Conservation (phyloP, 2,329 filamentous ascomycete genomes). For the Sclerotiophoma versabilis region DNA sequence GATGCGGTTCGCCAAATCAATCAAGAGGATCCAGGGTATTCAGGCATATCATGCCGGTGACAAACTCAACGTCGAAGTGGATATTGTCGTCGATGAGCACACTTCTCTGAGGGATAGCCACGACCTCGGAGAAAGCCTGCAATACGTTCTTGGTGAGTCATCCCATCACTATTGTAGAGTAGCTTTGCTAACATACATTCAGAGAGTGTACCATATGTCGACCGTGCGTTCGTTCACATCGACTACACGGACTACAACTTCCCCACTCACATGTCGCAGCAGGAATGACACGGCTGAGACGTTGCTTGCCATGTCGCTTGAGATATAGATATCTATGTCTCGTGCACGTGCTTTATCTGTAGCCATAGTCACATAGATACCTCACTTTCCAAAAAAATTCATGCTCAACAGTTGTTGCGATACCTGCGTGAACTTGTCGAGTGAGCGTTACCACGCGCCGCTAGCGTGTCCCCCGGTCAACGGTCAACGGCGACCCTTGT, state of each 20-base stretch:
- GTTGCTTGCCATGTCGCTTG: neutral
- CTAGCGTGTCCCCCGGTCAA: conserved; percentile 6
- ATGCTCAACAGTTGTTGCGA: too few species aligned
- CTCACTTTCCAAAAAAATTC: too few species aligned
- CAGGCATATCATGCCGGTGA: conserved; percentile 87
- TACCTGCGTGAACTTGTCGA: too few species aligned
- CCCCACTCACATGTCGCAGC: conserved; percentile 59
- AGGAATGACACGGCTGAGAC: conserved; percentile 36
- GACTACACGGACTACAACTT: conserved; percentile 60
- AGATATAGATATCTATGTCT: neutral
- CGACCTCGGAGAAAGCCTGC: conserved; percentile 78
- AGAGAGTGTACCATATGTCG: conserved; percentile 78
- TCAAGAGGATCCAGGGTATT: conserved; percentile 83
- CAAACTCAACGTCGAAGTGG: conserved; percentile 83
- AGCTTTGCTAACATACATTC: conserved; percentile 12
- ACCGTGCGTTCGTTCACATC: conserved; percentile 61
- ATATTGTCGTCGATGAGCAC: conserved; percentile 80
- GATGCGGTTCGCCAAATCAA: conserved; percentile 90
- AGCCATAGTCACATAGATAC: neutral
- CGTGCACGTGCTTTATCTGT: neutral
- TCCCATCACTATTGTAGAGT: neutral
- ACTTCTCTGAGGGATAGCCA: conserved; percentile 81
- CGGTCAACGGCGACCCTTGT: conserved; percentile 7
- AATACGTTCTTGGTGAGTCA: conserved; percentile 73
- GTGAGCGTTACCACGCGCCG: conserved; percentile 5